Base-by-base conservation (phyloP, 2,329 filamentous ascomycete species). In the Diaporthe citri region DNA sequence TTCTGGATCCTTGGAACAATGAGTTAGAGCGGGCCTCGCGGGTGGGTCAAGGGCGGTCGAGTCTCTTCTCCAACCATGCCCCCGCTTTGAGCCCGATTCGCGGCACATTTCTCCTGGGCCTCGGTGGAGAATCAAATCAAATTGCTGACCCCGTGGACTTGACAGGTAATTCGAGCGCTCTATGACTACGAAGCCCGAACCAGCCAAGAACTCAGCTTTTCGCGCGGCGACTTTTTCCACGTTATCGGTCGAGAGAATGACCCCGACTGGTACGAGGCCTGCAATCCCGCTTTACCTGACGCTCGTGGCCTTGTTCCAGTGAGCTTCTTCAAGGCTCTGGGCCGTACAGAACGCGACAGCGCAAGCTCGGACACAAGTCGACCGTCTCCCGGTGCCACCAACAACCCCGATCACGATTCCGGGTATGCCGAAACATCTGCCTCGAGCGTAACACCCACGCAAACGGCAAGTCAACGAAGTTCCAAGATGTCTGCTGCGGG, bases 191-290 rank as follows among this genome's bases (percentile, higher is more conserved):
- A 93, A 81, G 94, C 95, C 75, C 90, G 93, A 81, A 91, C 92
- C 76, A 86, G 86, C 71, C 93, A 96, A 83, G 93, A 98, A 86
- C 89, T 99, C 80, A 93, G 94, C 82, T 99, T 99, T 85, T 95
- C 93, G 78, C 94, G 95, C 82, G 97, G 97, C 81, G 97, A 99
- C 84, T 99, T 98, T 85, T 97, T 99, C 83, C 96, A 98, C 87
- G 97, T 99, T 78, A 96, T 98, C 84, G 95, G 94, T 81, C 93
- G 96, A 84, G 97, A 98, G 86, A 93, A 98, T 88, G 96, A 98
- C 83, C 87, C 88, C 55, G 95, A 98, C 83, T 99, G 97, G 96
- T 99, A 98, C 89, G 97, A 98, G 86, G 97, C 96, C 73, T 98
- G 95, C 88, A 99, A 99, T 83, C 97, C 97, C 76, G 91, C 94